Conservation (phyloP, 768 basidiomycete genomes). For the Naganishia vishniacii region DNA sequence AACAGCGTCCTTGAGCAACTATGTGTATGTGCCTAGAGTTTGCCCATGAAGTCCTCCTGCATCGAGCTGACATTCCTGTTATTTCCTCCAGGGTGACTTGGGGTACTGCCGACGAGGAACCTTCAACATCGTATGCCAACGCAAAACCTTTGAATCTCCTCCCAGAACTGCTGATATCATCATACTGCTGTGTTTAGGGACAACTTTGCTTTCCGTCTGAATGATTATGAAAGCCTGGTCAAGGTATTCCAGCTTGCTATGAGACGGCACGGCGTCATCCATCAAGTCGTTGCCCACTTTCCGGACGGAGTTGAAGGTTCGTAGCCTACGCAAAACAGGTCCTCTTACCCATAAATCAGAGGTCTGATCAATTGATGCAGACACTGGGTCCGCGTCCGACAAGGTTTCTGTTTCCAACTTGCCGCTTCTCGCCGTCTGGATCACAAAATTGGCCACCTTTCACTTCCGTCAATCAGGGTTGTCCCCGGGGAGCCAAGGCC, state of each 20-base stretch:
- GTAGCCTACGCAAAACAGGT: not conserved
- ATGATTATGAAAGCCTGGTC: not conserved
- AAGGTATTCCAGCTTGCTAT: slow-evolving; percentile 9
- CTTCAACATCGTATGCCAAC: not conserved
- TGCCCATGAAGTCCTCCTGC: not conserved
- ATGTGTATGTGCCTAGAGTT: not conserved
- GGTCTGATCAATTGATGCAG: not conserved
- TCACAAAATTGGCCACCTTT: slow-evolving; percentile 16
- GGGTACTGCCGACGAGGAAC: not conserved
- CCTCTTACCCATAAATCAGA: not conserved
- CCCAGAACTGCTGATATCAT: too few species aligned
- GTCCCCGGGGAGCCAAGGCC: not conserved
- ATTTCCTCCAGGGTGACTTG: not conserved
- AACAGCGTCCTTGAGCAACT: not conserved
- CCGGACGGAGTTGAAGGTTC: not conserved
- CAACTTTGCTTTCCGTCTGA: not conserved
- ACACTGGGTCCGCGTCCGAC: not conserved
- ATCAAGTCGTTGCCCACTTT: slow-evolving; percentile 5
- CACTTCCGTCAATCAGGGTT: slow-evolving; percentile 2
- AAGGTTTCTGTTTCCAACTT: not conserved
- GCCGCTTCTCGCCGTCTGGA: not conserved
- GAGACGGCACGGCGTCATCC: slow-evolving; percentile 1
- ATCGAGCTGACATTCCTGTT: not conserved
- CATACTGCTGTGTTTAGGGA: not conserved
- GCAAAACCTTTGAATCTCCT: too few species aligned